Percentiles rank a stretch among this genome's conserved stretches.
These are phyloP conservation scores for Saitozyma podzolica DNA, from an alignment of 768 basidiomycete genomes.

Conservation along the genomic window DNA sequence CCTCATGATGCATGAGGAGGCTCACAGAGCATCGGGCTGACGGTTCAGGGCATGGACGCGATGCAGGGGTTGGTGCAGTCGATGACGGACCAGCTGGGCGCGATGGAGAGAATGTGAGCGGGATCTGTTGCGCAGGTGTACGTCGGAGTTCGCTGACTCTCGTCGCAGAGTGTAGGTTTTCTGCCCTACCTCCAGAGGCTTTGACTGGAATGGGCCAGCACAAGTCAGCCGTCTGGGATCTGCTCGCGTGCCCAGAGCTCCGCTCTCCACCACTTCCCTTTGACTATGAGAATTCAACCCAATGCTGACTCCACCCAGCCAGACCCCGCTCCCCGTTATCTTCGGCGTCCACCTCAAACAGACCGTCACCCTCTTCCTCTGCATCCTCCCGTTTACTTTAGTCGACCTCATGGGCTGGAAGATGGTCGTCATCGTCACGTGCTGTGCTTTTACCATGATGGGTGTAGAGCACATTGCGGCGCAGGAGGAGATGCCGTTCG, in stretches of 20 bases:
- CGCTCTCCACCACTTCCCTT: too few relatives aligned
- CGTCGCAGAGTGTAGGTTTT: slow-evolving; percentile 35
- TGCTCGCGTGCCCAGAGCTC: too few relatives aligned
- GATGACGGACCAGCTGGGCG: slow-evolving; percentile 75
- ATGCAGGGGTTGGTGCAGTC: slow-evolving; percentile 70
- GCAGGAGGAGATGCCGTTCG: slow-evolving; percentile 93
- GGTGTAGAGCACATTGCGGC: slow-evolving; percentile 86
- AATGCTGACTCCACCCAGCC: background rate
- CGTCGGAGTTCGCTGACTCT: slow-evolving; percentile 36
- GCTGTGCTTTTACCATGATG: slow-evolving; percentile 53
- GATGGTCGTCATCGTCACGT: slow-evolving; percentile 77
- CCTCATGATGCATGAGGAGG: background rate
- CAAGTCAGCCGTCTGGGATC: too few relatives aligned
- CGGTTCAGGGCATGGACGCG: slow-evolving; percentile 64
- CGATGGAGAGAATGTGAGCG: slow-evolving; percentile 87
- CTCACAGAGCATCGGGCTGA: background rate
- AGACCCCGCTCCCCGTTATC: slow-evolving; percentile 40
- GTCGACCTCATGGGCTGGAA: slow-evolving; percentile 77
- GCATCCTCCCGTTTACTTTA: slow-evolving; percentile 82
- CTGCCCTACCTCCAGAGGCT: slow-evolving; percentile 6
- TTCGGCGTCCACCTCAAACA: slow-evolving; percentile 85
- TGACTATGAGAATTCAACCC: too few relatives aligned
- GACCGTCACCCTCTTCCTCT: slow-evolving; percentile 89
- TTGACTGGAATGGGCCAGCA: background rate
- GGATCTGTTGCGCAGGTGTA: slow-evolving; percentile 67